Percentiles rank a stretch among this genome's conserved stretches.
Conservation (phyloP, 371 early-diverging fungal genomes). For the Nosema muscidifuracis region DNA sequence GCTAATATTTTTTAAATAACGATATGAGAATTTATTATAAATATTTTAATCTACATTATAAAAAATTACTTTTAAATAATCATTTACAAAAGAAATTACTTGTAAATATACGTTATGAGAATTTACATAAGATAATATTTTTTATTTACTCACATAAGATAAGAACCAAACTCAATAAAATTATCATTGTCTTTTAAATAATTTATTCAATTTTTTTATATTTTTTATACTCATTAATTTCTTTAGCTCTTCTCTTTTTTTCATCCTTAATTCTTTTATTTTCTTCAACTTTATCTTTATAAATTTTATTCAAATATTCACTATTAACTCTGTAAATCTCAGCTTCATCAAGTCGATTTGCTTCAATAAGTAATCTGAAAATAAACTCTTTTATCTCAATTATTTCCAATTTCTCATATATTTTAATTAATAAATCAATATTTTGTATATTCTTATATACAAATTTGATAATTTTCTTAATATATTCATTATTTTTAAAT, state of each 20-base stretch:
- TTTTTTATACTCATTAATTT: slow-evolving; percentile 41
- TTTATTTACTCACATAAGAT: too few species aligned
- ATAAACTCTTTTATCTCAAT: background rate
- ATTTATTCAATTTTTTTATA: too few species aligned
- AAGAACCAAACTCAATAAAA: too few species aligned
- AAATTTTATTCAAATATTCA: background rate
- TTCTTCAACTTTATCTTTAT: slow-evolving; percentile 12
- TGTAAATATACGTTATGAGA: too few species aligned
- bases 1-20: too few species aligned
- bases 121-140: too few species aligned
- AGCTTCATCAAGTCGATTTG: slow-evolving; percentile 22
- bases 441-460: background rate
- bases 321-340: background rate
- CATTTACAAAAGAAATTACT: too few species aligned
- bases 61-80: too few species aligned
- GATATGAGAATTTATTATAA: too few species aligned
- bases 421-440: slow-evolving; percentile 10
- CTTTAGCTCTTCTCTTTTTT: slow-evolving; percentile 22
- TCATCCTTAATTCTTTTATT: background rate
- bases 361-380: slow-evolving; percentile 13
- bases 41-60: too few species aligned
- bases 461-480: background rate
- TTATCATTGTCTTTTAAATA: too few species aligned
- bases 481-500: background rate
- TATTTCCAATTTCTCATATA: background rate